phyloP scores from a whole-genome alignment of 495 filamentous ascomycete species.

The Venustampulla echinocandica region DNA sequence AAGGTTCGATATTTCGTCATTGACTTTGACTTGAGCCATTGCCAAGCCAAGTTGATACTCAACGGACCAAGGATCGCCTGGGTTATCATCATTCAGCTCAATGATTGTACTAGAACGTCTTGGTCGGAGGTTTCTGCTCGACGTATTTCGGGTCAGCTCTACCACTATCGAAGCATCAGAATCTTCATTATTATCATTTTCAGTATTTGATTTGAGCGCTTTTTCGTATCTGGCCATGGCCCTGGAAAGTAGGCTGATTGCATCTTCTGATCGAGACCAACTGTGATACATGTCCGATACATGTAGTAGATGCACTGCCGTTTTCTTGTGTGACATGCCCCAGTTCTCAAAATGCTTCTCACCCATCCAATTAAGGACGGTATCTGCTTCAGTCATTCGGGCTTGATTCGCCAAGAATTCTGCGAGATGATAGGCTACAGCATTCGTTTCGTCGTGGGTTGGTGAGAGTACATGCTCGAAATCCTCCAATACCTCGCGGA shows the following conservation, averaged over 20 bases:
- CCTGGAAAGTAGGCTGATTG: not conserved
- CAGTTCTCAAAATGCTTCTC: not conserved
- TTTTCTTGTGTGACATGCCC: not conserved
- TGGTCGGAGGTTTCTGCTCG: no score
- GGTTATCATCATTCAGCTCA: no score
- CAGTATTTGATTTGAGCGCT: not conserved
- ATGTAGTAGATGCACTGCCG: not conserved
- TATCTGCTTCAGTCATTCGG: conserved; percentile 5
- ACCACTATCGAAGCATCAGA: no score
- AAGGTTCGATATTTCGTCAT: not conserved
- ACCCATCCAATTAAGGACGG: not conserved
- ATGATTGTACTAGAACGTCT: no score
- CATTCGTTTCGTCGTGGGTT: conserved; percentile 1
- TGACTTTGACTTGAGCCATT: not conserved
- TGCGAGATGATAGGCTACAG: conserved; percentile 3
- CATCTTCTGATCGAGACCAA: not conserved
- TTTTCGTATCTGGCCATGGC: not conserved
- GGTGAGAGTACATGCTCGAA: not conserved
- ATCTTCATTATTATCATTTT: no score
- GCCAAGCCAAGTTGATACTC: not conserved
- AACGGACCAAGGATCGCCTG: not conserved
- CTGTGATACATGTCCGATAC: not conserved
- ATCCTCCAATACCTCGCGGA: not conserved
- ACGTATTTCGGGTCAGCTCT: no score
- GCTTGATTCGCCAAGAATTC: not conserved